Base-by-base conservation (phyloP, 2,329 filamentous ascomycete genomes). In the Fusarium sp. region DNA sequence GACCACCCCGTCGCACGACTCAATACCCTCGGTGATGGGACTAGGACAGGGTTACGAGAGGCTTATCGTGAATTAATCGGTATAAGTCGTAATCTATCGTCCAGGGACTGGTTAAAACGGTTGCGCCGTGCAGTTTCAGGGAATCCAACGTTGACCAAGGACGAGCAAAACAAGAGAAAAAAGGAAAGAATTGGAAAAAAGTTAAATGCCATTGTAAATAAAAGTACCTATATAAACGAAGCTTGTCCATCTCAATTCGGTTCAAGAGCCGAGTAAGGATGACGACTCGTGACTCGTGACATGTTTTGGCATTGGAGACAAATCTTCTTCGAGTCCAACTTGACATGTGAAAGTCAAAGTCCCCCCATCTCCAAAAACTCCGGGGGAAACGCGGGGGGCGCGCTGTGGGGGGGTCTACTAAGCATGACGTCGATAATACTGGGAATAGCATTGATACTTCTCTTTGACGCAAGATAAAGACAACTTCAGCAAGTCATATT, bases 281-380 rank as follows among this genome's bases (percentile, higher is more conserved):
- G 48, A 62, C 54, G 70, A 60, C 65, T 56, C 69, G 68, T 65
- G 69, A 71, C 69, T 70, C 67, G 62, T 68, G 69, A 70, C 65
- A 67, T 38, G 43, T 49, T 57, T 54, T 52, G 40, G 47, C 44
- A 39, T 38, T 40, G 19, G 24, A 30, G 28, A 30, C 23, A 28
- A 24, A 42, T 20, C 30, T 23, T 32, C 30, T 28, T 17, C 52
- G 42, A 39, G 32, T 28, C 19, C 52, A 46, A 39, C 50, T 72
- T 73, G 65, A 68, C 73, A 74, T 72, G 73, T 74, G 71, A 74
- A 73, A 74, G 66, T 67, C 59, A n/a, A n/a, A n/a, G n/a, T n/a
- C 26, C 10, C 45, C 53, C 53, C 62, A 44, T 43, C 57, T 47
- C 10, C 11, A 39, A 46, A 59, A 45, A 60, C 43, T 49, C 50